phyloP scores from a whole-genome alignment of 1,284 basidiomycete species.

The Leccinum pallidistipes region DNA sequence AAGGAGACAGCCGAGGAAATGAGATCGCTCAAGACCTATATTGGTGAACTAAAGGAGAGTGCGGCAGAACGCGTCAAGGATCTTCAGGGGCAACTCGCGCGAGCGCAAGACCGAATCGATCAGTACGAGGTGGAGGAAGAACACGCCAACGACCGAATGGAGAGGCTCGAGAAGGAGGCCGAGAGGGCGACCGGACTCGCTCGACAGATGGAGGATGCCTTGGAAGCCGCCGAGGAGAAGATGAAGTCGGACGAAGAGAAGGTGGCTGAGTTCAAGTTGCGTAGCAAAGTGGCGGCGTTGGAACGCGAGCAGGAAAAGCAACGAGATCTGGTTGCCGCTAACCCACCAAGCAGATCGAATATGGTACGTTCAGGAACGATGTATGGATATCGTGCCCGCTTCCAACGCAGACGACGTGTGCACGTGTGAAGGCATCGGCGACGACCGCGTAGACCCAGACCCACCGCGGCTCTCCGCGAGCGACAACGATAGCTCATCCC shows the following conservation, averaged over 20 bases:
- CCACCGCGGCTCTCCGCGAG: too few relatives aligned
- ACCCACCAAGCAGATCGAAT: slow-evolving; percentile 36
- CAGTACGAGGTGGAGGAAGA: slow-evolving; percentile 46
- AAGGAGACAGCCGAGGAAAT: slow-evolving; percentile 43
- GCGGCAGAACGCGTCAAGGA: slow-evolving; percentile 47
- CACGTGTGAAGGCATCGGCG: too few relatives aligned
- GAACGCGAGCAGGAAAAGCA: slow-evolving; percentile 60
- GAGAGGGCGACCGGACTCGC: slow-evolving; percentile 54
- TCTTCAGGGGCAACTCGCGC: slow-evolving; percentile 52
- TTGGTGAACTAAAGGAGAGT: slow-evolving; percentile 58
- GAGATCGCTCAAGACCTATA: slow-evolving; percentile 46
- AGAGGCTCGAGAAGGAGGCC: slow-evolving; percentile 52
- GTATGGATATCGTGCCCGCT: too few relatives aligned
- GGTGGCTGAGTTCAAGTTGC: slow-evolving; percentile 51
- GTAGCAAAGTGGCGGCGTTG: slow-evolving; percentile 50
- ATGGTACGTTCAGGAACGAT: too few relatives aligned
- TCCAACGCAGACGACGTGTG: too few relatives aligned
- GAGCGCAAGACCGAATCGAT: slow-evolving; percentile 47
- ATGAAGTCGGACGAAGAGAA: slow-evolving; percentile 61
- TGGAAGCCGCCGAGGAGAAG: slow-evolving; percentile 67
- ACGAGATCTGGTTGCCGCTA: slow-evolving; percentile 38
- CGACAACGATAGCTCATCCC: too few relatives aligned
- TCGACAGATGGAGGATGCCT: slow-evolving; percentile 68
- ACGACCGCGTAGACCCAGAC: too few relatives aligned
- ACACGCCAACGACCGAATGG: slow-evolving; percentile 47